Percentiles rank a stretch among this genome's conserved stretches.
Evolutionary conservation across 2,329 filamentous ascomycete genomes (phyloP).

Genomic region (Neocucurbitaria cava): DNA sequence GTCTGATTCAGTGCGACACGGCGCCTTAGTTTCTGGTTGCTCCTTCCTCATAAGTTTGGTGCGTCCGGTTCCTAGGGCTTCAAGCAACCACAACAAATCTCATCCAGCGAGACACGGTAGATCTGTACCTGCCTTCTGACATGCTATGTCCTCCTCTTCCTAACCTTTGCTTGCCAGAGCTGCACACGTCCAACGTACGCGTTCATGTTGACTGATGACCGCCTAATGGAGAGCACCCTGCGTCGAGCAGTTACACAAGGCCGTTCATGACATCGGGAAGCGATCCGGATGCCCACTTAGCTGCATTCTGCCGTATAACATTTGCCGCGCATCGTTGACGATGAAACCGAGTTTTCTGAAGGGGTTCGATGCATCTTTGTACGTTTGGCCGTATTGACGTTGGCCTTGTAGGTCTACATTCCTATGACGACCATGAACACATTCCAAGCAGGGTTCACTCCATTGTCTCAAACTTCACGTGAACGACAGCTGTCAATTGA

Average conservation of each 20-base stretch:
- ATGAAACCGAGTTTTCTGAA: neutral
- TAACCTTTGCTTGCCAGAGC: neutral
- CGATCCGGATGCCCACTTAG: neutral
- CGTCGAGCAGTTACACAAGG: neutral
- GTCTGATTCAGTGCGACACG: neutral
- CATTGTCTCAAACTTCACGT: slow-evolving; percentile 11
- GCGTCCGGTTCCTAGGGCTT: no score
- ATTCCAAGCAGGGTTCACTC: slow-evolving; percentile 4
- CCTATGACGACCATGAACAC: slow-evolving; percentile 11
- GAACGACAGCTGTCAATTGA: slow-evolving; percentile 24
- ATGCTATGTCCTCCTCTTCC: neutral
- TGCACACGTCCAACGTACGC: no score
- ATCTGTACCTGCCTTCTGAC: neutral
- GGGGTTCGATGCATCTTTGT: neutral
- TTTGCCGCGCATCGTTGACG: neutral
- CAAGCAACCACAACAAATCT: neutral
- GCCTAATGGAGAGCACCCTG: neutral
- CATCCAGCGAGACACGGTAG: neutral
- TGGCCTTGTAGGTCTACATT: slow-evolving; percentile 5
- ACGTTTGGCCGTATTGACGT: neutral
- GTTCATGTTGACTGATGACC: neutral
- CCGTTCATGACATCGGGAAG: neutral
- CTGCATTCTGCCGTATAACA: neutral
- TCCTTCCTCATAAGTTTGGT: neutral
- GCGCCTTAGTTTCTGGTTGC: neutral